Conservation (phyloP, 1,284 basidiomycete species). For the Irpex sp. region DNA sequence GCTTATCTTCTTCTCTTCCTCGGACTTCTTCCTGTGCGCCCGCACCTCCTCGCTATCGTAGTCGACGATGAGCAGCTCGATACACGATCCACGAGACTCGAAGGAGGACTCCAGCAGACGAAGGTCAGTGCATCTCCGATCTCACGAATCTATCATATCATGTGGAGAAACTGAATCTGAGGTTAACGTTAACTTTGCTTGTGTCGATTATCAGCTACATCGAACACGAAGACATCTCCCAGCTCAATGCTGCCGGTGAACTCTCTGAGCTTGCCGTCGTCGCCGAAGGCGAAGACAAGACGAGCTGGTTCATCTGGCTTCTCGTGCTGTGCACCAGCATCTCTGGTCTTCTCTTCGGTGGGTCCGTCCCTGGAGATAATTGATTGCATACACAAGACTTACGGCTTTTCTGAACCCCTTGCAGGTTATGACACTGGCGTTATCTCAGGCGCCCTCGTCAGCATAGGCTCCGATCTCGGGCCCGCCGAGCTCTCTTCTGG, state of each 20-base stretch:
- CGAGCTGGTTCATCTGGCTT: constrained; percentile 70
- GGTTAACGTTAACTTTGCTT: not conserved
- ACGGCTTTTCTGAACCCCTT: not conserved
- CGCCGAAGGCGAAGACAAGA: constrained; percentile 67
- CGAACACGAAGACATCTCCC: constrained; percentile 20
- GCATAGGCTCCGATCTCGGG: constrained; percentile 68
- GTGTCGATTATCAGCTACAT: constrained; percentile 16
- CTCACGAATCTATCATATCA: not conserved
- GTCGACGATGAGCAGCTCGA: not conserved
- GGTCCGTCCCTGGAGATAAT: constrained; percentile 20
- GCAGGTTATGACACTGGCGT: constrained; percentile 80
- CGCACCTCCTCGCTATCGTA: not conserved
- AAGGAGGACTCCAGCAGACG: not conserved
- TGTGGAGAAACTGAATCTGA: not conserved
- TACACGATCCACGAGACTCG: not conserved
- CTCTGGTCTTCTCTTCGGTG: constrained; percentile 77
- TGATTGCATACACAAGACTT: not conserved
- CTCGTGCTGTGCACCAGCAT: constrained; percentile 65
- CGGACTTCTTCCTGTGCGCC: not conserved
- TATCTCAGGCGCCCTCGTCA: constrained; percentile 74
- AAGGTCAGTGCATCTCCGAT: not conserved
- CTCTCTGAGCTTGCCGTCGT: constrained; percentile 59
- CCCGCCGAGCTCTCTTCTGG: constrained; percentile 51
- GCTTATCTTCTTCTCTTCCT: not conserved
- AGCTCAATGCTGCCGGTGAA: constrained; percentile 37